A percentile compares a stretch with the other conserved stretches of the same genome.
phyloP scores from a whole-genome alignment of 2,329 filamentous ascomycete genomes.

The Lasiodiplodia theobromae region DNA sequence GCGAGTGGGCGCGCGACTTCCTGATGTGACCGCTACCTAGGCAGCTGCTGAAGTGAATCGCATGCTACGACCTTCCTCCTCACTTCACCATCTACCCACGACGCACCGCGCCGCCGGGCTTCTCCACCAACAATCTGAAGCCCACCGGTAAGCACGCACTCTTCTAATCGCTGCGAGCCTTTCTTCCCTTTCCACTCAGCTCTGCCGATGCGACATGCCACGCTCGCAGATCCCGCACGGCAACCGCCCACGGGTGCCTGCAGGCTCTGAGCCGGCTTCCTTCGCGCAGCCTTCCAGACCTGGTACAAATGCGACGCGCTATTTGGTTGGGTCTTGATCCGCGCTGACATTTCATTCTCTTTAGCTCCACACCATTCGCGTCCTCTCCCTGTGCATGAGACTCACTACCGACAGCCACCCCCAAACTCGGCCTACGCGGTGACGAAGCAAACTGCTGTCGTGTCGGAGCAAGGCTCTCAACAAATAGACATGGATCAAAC shows the following conservation, averaged over 20 bases:
- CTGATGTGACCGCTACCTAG: neutral
- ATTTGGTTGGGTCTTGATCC: neutral
- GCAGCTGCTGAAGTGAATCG: neutral
- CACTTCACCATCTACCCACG: neutral
- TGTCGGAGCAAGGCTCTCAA: neutral
- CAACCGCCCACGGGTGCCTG: constrained; percentile 26
- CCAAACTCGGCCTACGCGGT: neutral
- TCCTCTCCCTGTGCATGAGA: neutral
- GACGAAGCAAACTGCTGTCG: neutral
- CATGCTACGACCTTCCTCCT: neutral
- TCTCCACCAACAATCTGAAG: neutral
- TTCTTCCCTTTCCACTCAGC: neutral
- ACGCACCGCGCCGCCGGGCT: neutral
- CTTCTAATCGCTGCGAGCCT: neutral
- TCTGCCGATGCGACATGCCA: constrained; percentile 18
- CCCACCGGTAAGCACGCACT: constrained; percentile 1
- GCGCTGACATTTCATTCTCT: neutral
- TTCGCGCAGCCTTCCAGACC: neutral
- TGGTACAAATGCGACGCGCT: neutral
- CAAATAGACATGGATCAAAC: neutral
- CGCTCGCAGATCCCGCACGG: constrained; percentile 21
- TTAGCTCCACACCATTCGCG: constrained; percentile 25
- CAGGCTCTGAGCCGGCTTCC: constrained; percentile 5
- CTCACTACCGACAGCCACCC: no score
- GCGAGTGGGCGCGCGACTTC: neutral